Evolutionary conservation across 2,329 filamentous ascomycete species (phyloP), one percentile per base, ranked within the genome.

Genomic region (Ceratocystiopsis sp.): DNA sequence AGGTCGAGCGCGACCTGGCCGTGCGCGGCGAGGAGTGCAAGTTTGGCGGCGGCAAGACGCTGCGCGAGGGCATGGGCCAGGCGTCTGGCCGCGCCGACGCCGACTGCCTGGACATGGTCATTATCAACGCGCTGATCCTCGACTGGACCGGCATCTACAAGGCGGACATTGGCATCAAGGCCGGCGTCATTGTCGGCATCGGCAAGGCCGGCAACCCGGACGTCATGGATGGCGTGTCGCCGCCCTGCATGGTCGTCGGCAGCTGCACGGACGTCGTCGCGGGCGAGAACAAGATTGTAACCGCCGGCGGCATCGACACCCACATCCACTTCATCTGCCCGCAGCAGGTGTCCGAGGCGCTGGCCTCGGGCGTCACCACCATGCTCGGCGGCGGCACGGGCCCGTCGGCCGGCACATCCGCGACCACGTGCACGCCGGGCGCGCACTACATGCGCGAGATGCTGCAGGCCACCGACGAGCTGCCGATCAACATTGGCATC

Each of bases 151-250:
- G 89, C 40, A 94, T 96, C 55, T 93, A 84, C 68, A 96, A 96
- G 64, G 89, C 87, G 7, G 89, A 96, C 59, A 93, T 96, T 56
- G 89, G 89, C 25, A 78, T 96, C 59, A 94, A 93, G 60, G 62
- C 86, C 51, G 87, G 89, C 2, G 58, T 81, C 35, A 95, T 96
- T 54, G 78, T 80, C 25, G 89, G 77, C 0, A 89, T 96, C 52
- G 89, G 89, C 46, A 95, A 96, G 62, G 85, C 89, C 15, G 89
- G 89, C 17, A 96, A 95, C 54, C 89, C 89, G n/a, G 89, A 96
- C 61, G 76, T 93, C 39, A 95, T 95, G 89, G 80, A 91, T 32
- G 84, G 84, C 5, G 84, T 96, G 8, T 68, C 80, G 46, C 67
- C 75, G 0, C 70, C 77, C 44, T 39, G 41, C 46, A 76, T 96